phyloP scores from a whole-genome alignment of 345 rosid genomes.

The Lepidium africanum region DNA sequence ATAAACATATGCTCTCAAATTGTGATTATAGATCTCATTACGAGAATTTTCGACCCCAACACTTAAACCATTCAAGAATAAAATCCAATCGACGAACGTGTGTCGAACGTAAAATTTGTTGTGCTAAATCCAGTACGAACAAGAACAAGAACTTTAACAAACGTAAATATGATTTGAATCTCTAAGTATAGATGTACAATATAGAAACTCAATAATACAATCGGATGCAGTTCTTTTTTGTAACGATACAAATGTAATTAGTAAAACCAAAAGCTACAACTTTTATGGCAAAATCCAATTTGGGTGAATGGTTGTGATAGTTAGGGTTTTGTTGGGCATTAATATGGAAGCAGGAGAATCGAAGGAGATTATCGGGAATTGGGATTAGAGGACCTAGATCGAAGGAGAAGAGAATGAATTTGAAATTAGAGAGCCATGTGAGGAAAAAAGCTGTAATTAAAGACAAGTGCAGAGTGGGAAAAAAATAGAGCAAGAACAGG shows the following conservation, averaged over 20 bases:
- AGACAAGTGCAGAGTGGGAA: constrained; percentile 1
- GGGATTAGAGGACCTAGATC: constrained; percentile 31
- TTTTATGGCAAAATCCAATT: neutral
- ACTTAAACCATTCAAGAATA: no score
- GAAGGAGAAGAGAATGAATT: constrained; percentile 41
- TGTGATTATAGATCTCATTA: no score
- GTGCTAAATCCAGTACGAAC: no score
- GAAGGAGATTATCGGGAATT: neutral
- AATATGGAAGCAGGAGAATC: constrained; percentile 34
- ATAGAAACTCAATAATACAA: neutral
- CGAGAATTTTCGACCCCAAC: no score
- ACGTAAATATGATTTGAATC: constrained; percentile 23
- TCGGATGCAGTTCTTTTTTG: neutral
- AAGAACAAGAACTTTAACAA: neutral
- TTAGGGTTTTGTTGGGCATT: constrained; percentile 13
- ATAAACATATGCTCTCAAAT: no score
- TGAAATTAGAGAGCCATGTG: constrained; percentile 39
- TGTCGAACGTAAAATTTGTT: no score
- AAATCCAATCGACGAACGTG: no score
- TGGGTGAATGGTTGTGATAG: no score
- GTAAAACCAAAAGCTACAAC: constrained; percentile 5
- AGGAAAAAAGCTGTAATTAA: constrained; percentile 10
- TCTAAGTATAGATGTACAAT: constrained; percentile 20
- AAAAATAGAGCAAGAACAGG: constrained; percentile 29
- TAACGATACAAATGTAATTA: neutral